Conservation (phyloP, 805 yeast genomes). For the Candida quercuum region DNA sequence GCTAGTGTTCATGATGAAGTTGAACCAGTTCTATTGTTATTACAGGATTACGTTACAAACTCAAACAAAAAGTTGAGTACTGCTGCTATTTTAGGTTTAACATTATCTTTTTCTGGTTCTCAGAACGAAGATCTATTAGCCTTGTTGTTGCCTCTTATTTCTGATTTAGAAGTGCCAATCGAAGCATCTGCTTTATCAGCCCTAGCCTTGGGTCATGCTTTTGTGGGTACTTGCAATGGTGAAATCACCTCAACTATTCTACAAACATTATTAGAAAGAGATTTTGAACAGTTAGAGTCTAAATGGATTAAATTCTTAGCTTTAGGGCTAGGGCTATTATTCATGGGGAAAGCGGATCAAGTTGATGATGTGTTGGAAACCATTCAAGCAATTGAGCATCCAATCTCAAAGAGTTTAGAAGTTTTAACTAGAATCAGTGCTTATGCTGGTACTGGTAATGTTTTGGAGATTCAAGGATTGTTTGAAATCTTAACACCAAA, state of each 20-base stretch:
- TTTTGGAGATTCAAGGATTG: slow-evolving; percentile 85
- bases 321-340: slow-evolving; percentile 84
- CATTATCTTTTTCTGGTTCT: slow-evolving; percentile 93
- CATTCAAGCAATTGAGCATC: slow-evolving; percentile 91
- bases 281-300: slow-evolving; percentile 66
- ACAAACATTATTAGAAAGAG: slow-evolving; percentile 86
- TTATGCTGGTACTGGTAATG: slow-evolving; percentile 97
- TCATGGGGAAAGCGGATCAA: slow-evolving; percentile 90
- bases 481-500: slow-evolving; percentile 77
- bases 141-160: slow-evolving; percentile 73
- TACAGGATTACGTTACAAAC: slow-evolving; percentile 76
- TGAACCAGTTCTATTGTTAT: slow-evolving; percentile 82
- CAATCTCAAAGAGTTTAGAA: slow-evolving; percentile 82
- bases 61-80: slow-evolving; percentile 59
- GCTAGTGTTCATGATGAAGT: slow-evolving; percentile 94
- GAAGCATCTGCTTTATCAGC: slow-evolving; percentile 86
- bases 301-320: slow-evolving; percentile 90
- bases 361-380: slow-evolving; percentile 93
- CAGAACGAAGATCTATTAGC: slow-evolving; percentile 78
- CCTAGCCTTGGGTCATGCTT: slow-evolving; percentile 86
- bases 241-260: slow-evolving; percentile 89
- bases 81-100: slow-evolving; percentile 86
- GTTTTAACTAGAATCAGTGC: slow-evolving; percentile 90
- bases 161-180: slow-evolving; percentile 67
- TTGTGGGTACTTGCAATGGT: slow-evolving; percentile 94